Base-by-base conservation (phyloP, 1,284 basidiomycete genomes). In the Garcileccinum viscosum region DNA sequence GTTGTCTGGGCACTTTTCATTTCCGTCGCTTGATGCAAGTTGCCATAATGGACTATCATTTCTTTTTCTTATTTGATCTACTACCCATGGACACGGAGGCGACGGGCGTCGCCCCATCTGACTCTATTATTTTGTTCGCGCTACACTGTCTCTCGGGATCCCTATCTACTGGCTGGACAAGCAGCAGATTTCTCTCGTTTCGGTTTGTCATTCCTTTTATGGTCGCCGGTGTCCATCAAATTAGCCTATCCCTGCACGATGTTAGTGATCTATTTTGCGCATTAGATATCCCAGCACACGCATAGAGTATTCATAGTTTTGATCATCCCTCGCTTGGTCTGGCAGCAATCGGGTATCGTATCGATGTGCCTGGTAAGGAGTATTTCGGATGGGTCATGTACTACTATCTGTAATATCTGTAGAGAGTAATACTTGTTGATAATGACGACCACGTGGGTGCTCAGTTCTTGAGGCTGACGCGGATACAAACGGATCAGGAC, bases 221-320 rank as follows among this genome's bases (percentile, higher is more conserved):
- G 15, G 33, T 64, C 42, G 19, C 53, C 27, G 56, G 66, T 65
- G 44, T 44, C 63, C 32, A 53, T 44, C 24, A 32, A n/a, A 58
- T 35, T 62, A 68, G 32, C 59, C 64, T 66, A 68, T 62, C 19
- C 63, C 44, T 27, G 60, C 63, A 70, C 33, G n/a, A 62, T 30
- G 50, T 59, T 61, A 32, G 58, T 30, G 67, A 71, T 77, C 69
- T 77, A 73, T 60, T 58, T 63, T 68, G 67, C 64, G 64, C 69
- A 73, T 77, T 56, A 78, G 70, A 79, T 72, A 72, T 77, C 69
- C 71, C 64, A 33, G 65, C 67, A 67, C 53, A 67, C 67, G 50
- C 67, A 60, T 78, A 76, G 63, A 74, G 22, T 69, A 78, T 37
- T 61, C 69, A 65, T 44, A 33, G 60, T 66, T 67, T 30, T 60